These are phyloP conservation scores for Magnaporthiopsis rhizophila DNA, from an alignment of 2,329 filamentous ascomycete species.

Conservation along the genomic window DNA sequence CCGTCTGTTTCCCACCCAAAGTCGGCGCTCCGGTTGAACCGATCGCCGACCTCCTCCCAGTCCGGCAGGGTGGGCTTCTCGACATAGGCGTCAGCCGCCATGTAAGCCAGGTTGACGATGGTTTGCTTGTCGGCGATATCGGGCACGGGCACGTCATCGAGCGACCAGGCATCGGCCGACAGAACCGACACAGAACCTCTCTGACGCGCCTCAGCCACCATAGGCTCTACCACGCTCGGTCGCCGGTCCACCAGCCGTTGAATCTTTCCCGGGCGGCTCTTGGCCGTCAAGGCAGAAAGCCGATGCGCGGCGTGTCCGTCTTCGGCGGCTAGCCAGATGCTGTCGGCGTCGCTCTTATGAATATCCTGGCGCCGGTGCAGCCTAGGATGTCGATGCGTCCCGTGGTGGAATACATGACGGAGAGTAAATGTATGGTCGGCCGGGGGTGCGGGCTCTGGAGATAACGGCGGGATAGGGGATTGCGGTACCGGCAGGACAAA, in stretches of 20 bases:
- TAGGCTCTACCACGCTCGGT: conserved; percentile 66
- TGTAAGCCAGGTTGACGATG: conserved; percentile 74
- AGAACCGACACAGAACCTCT: conserved; percentile 61
- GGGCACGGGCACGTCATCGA: conserved; percentile 70
- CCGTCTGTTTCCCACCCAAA: conserved; percentile 93
- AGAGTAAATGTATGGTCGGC: conserved; percentile 58
- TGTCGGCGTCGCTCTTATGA: conserved; percentile 41
- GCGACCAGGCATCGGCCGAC: conserved; percentile 69
- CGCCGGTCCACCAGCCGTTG: conserved; percentile 75
- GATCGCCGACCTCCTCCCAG: conserved; percentile 73
- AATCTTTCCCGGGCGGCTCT: conserved; percentile 61
- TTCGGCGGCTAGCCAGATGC: conserved; percentile 54
- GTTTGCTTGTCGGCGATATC: conserved; percentile 81
- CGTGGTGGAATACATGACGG: conserved; percentile 89
- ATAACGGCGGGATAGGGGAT: conserved; percentile 29
- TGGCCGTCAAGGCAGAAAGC: conserved; percentile 47
- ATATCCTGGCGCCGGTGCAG: conserved; percentile 75
- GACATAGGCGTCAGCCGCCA: conserved; percentile 87
- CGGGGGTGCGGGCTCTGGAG: conserved; percentile 37
- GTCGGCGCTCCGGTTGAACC: conserved; percentile 77
- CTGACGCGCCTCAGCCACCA: conserved; percentile 65
- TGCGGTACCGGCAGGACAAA: conserved; percentile 34
- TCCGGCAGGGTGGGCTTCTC: conserved; percentile 61
- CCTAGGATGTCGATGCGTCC: conserved; percentile 67
- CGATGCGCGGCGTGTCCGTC: conserved; percentile 45